Evolutionary conservation across 345 rosid genomes (phyloP).

Genomic region (Lepidium aucheri): DNA sequence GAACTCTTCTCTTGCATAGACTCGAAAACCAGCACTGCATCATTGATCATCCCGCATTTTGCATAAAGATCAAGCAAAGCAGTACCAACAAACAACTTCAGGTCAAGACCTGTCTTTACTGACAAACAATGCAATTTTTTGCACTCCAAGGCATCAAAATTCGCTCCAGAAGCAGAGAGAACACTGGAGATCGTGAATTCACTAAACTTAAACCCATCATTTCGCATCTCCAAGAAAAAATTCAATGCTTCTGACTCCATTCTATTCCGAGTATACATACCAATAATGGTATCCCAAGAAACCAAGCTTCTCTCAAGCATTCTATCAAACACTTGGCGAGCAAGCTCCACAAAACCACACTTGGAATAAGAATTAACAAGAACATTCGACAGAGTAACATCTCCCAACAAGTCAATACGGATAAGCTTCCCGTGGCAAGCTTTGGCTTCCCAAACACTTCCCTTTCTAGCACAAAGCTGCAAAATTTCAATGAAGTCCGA

Average conservation of each 20-base stretch:
- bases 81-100: constrained; percentile 53
- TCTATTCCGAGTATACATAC: constrained; percentile 34
- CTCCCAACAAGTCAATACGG: constrained; percentile 26
- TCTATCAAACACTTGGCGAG: constrained; percentile 63
- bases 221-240: constrained; percentile 45
- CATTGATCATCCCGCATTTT: too few species aligned
- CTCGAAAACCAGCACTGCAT: too few species aligned
- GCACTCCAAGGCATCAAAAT: constrained; percentile 36
- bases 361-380: constrained; percentile 44
- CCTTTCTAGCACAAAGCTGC: constrained; percentile 38
- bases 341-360: constrained; percentile 34
- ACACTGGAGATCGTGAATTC: constrained; percentile 73
- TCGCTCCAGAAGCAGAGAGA: constrained; percentile 54
- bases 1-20: too few species aligned
- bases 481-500: constrained; percentile 31
- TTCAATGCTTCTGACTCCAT: constrained; percentile 35
- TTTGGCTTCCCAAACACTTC: constrained; percentile 29
- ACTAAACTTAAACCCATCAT: constrained; percentile 32
- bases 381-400: constrained; percentile 46
- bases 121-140: constrained; percentile 60
- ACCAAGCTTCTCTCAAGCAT: constrained; percentile 58
- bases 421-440: constrained; percentile 49
- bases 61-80: too few species aligned
- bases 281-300: constrained; percentile 74
- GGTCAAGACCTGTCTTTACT: constrained; percentile 40